Evolutionary conservation across 192 early-diverging fungal genomes (phyloP).

Genomic region (Coemansia aciculifera): DNA sequence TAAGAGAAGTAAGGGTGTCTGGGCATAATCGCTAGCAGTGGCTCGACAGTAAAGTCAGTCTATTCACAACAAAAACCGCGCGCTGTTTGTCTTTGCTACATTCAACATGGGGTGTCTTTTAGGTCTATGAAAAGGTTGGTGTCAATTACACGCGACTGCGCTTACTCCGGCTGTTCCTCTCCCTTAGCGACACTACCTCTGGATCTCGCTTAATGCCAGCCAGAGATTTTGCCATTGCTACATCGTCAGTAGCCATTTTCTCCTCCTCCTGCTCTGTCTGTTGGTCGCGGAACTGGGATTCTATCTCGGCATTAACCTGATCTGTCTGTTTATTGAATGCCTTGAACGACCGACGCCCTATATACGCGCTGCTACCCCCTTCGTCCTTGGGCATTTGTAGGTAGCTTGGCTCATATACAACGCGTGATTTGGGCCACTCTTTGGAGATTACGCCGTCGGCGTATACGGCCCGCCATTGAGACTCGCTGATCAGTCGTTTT

Average conservation of each 20-base stretch:
- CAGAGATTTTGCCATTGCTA: constrained; percentile 25
- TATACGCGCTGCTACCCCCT: neutral
- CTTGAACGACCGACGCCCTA: constrained; percentile 44
- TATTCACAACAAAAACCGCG: constrained; percentile 2
- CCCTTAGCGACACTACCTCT: constrained; percentile 14
- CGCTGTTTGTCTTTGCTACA: neutral
- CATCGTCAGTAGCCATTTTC: constrained; percentile 14
- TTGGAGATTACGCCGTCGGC: constrained; percentile 23
- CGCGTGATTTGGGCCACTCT: constrained; percentile 12
- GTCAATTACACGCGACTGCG: constrained; percentile 23
- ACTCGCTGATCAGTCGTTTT: constrained; percentile 37
- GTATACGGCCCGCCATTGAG: constrained; percentile 51
- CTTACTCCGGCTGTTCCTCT: constrained; percentile 27
- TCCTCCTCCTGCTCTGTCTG: constrained; percentile 9
- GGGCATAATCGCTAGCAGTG: neutral
- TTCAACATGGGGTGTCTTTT: neutral
- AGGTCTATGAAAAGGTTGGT: neutral
- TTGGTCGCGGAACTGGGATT: constrained; percentile 11
- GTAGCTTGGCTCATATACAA: constrained; percentile 48
- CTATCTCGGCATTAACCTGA: constrained; percentile 16
- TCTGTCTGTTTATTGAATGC: constrained; percentile 41
- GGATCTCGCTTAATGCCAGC: constrained; percentile 9
- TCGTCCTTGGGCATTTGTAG: constrained; percentile 39
- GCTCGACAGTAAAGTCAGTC: neutral
- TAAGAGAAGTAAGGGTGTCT: neutral